These are phyloP conservation scores for Xylariaceae sp. DNA, from an alignment of 2,329 filamentous ascomycete species.

Conservation along the genomic window DNA sequence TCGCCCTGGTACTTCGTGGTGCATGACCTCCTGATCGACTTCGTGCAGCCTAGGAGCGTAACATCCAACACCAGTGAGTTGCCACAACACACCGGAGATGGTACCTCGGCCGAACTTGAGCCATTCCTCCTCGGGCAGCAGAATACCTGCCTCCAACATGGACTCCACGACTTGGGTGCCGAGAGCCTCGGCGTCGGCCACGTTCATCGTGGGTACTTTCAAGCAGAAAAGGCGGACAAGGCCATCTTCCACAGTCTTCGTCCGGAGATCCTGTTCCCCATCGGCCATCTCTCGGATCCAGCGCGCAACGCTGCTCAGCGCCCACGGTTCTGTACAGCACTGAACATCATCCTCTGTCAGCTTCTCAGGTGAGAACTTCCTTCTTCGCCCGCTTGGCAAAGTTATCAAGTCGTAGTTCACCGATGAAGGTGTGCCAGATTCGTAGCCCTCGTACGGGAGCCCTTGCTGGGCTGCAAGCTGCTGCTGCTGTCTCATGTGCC, in stretches of 20 bases:
- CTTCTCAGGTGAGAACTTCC: slow-evolving; percentile 80
- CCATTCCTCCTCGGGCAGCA: slow-evolving; percentile 93
- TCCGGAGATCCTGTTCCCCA: slow-evolving; percentile 79
- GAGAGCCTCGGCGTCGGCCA: slow-evolving; percentile 86
- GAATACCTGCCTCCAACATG: slow-evolving; percentile 71
- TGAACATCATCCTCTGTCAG: slow-evolving; percentile 73
- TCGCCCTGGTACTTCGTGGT: slow-evolving; percentile 54
- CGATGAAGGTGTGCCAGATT: slow-evolving; percentile 43
- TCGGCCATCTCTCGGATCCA: slow-evolving; percentile 90
- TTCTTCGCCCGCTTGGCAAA: slow-evolving; percentile 69
- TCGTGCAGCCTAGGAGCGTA: slow-evolving; percentile 82
- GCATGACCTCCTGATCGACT: slow-evolving; percentile 30
- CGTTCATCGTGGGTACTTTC: slow-evolving; percentile 98
- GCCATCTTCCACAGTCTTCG: slow-evolving; percentile 78
- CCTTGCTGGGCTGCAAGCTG: slow-evolving; percentile 44
- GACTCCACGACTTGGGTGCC: slow-evolving; percentile 68
- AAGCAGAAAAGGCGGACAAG: slow-evolving; percentile 83
- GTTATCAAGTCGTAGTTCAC: slow-evolving; percentile 76
- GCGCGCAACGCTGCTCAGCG: slow-evolving; percentile 73
- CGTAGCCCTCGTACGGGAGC: slow-evolving; percentile 48
- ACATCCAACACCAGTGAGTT: slow-evolving; percentile 84
- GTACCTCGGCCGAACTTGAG: slow-evolving; percentile 78
- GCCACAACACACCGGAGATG: slow-evolving; percentile 86
- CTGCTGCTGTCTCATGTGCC: slow-evolving; percentile 46
- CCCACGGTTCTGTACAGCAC: slow-evolving; percentile 86